Evolutionary conservation across 768 basidiomycete species (phyloP).

Genomic region (Sistotremastrum niveocremeum): DNA sequence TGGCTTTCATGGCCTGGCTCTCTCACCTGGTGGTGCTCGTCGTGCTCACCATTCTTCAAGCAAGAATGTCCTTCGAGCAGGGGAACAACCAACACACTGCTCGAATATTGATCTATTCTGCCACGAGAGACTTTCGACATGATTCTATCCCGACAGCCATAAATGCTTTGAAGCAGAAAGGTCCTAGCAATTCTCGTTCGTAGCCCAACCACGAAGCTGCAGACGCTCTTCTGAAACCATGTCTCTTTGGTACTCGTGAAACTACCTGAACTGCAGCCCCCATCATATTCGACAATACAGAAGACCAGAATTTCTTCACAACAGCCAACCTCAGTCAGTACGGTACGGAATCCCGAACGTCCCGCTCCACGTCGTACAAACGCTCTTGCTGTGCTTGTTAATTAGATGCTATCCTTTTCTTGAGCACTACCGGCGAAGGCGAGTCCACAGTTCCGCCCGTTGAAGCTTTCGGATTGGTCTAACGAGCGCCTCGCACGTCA

Average conservation of each 20-base stretch:
- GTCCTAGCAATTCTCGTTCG: slow-evolving; percentile 7
- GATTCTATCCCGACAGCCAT: slow-evolving; percentile 67
- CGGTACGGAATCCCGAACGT: slow-evolving; percentile 11
- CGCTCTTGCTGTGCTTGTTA: no score
- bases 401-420: slow-evolving; percentile 44
- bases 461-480: not conserved
- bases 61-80: no score
- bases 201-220: no score
- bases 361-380: no score
- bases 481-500: not conserved
- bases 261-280: slow-evolving; percentile 20
- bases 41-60: no score
- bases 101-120: slow-evolving; percentile 45
- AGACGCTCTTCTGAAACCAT: no score
- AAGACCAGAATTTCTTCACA: slow-evolving; percentile 44
- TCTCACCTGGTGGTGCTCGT: no score
- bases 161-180: slow-evolving; percentile 33
- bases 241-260: no score
- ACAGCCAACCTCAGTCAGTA: slow-evolving; percentile 38
- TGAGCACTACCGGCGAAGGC: slow-evolving; percentile 61
- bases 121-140: slow-evolving; percentile 50
- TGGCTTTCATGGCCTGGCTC: no score
- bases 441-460: slow-evolving; percentile 8
- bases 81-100: not conserved
- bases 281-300: slow-evolving; percentile 48